Evolutionary conservation across 768 basidiomycete genomes (phyloP), one percentile per base, ranked within the genome.

Genomic region (Amanita inopinata): DNA sequence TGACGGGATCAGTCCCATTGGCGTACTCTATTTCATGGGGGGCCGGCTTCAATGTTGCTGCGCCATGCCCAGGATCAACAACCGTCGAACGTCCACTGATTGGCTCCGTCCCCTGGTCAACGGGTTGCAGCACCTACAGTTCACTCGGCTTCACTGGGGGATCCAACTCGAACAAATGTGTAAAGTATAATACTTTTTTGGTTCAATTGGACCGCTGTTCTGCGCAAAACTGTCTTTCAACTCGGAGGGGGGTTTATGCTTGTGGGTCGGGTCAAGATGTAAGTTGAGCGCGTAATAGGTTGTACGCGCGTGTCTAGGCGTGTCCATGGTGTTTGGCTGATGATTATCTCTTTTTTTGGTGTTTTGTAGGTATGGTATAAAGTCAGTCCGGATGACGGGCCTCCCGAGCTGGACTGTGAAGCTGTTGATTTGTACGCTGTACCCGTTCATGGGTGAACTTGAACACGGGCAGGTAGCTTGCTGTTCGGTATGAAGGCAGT

Each of bases 91-190:
- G 40, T 5, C 40, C 54, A 2, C 32, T 50, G 7, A 56, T 63
- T 35, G 46, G 50, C 39, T 47, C 55, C 3, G 18, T 53, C 10
- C 60, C 45, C 5, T 41, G 12, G 3, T 45, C 51, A 3, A 48
- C 43, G 2, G 59, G 54, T 1, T 63, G 63, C 34, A 40, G 45
- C 17, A 54, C 53, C 2, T 61, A 50, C 40, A 60, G 61, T 15
- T 46, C 51, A 7, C 46, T 63, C 7, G 53, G 48, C 0, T 60
- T 61, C 38, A 45, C 52, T 5, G 51, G 51, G 36, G 56, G 56
- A 48, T n/a, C 49, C 3, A 57, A 52, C 42, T 50, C 57, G 33
- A 56, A 65, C 43, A 62, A 62, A 40, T 65, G 63, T 40, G 57
- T 57, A 2, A 43, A 41, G 18, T 61, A 49, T 36, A 39, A 38